These are phyloP conservation scores for Endocalyx cinctus DNA, from an alignment of 2,329 filamentous ascomycete genomes.

Conservation along the genomic window DNA sequence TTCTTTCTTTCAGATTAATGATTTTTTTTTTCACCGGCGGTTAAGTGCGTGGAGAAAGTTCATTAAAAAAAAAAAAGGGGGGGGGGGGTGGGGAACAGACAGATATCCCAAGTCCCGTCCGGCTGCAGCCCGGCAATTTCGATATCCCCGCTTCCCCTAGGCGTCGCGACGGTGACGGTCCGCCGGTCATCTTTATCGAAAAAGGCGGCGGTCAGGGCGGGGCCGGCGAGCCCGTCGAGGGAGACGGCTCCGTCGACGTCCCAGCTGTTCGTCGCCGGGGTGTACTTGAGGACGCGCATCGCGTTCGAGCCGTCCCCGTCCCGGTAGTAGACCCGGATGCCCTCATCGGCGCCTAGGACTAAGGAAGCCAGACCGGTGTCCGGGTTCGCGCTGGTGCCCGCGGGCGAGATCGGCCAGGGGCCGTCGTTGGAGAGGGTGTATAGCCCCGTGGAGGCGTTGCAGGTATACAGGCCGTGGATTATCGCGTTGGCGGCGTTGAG, in stretches of 20 bases:
- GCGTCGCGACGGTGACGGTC: constrained; percentile 4
- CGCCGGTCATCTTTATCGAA: no score
- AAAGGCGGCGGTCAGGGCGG: constrained; percentile 3
- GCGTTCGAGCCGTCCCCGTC: constrained; percentile 2
- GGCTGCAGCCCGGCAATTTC: constrained; percentile 4
- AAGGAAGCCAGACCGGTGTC: constrained; percentile 8
- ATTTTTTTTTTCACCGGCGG: no score
- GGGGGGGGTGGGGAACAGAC: constrained; percentile 3
- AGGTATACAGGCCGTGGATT: constrained; percentile 5
- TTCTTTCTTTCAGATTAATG: no score
- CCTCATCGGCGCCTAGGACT: constrained; percentile 2
- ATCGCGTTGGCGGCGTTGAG: constrained; percentile 4
- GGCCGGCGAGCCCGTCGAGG: constrained; percentile 3
- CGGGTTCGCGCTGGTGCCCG: not conserved
- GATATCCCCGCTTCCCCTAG: constrained; percentile 6
- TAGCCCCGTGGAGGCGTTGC: constrained; percentile 7
- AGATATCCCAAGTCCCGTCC: constrained; percentile 4
- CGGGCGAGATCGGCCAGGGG: constrained; percentile 3
- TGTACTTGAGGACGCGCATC: constrained; percentile 5
- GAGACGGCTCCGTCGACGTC: not conserved
- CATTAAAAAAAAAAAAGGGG: no score
- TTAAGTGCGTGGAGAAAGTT: no score
- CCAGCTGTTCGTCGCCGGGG: not conserved
- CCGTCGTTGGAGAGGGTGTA: not conserved
- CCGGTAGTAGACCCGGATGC: constrained; percentile 10